A percentile compares a stretch with the other conserved stretches of the same genome.
Evolutionary conservation across 805 yeast species (phyloP).

Genomic region (Myxozyma udenii): DNA sequence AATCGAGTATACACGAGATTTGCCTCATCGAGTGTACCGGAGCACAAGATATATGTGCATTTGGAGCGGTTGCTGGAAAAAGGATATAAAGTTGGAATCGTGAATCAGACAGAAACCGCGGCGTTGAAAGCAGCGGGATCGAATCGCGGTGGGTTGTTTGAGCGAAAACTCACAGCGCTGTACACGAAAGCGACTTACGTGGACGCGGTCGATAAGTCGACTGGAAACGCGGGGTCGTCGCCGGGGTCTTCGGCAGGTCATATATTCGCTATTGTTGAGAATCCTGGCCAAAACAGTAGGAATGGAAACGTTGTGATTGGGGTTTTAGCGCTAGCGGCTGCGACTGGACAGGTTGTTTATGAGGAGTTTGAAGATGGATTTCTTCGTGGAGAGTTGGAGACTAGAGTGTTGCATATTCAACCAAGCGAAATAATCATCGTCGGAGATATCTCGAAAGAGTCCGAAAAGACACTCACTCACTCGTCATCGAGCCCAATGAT

Average conservation of each 20-base stretch:
- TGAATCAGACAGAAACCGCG: slow-evolving; percentile 78
- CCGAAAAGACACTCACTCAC: slow-evolving; percentile 32
- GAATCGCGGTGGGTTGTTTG: slow-evolving; percentile 58
- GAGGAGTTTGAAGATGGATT: slow-evolving; percentile 66
- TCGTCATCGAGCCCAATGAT: background rate
- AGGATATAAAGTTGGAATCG: slow-evolving; percentile 83
- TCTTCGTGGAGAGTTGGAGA: slow-evolving; percentile 62
- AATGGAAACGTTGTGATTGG: slow-evolving; percentile 35
- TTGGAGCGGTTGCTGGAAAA: slow-evolving; percentile 64
- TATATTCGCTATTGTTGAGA: slow-evolving; percentile 26
- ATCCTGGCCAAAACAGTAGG: no score
- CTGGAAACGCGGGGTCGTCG: slow-evolving; percentile 16
- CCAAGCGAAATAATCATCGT: slow-evolving; percentile 70
- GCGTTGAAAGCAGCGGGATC: slow-evolving; percentile 59
- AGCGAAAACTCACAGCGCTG: slow-evolving; percentile 63
- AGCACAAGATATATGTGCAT: slow-evolving; percentile 68
- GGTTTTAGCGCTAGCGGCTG: slow-evolving; percentile 63
- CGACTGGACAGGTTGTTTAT: slow-evolving; percentile 70
- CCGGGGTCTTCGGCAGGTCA: slow-evolving; percentile 11
- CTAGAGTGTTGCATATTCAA: slow-evolving; percentile 66
- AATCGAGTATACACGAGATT: slow-evolving; percentile 55
- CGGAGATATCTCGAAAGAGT: slow-evolving; percentile 42
- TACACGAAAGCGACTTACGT: slow-evolving; percentile 83
- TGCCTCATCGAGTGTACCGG: slow-evolving; percentile 86
- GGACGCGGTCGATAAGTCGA: slow-evolving; percentile 48